Evolutionary conservation across 2,329 filamentous ascomycete genomes (phyloP).

Genomic region (Sclerotinia trifoliorum): DNA sequence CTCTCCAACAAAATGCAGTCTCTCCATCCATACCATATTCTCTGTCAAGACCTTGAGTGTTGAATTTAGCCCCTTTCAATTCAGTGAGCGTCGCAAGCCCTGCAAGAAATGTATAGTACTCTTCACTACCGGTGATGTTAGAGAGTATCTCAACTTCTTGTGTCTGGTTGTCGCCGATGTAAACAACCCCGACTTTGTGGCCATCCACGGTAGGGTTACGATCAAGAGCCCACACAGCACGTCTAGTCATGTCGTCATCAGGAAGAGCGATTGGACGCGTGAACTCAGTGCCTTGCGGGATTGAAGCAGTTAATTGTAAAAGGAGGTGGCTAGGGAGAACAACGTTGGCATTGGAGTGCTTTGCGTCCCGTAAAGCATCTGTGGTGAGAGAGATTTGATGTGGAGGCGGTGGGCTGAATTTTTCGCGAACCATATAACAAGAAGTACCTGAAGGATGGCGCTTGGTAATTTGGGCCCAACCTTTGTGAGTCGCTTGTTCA

Average conservation of each 20-base stretch:
- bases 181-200: slow-evolving; percentile 93
- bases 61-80: slow-evolving; percentile 81
- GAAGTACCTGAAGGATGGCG: slow-evolving; percentile 69
- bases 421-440: slow-evolving; percentile 52
- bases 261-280: slow-evolving; percentile 75
- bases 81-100: slow-evolving; percentile 78
- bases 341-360: slow-evolving; percentile 54
- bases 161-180: slow-evolving; percentile 84
- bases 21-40: slow-evolving; percentile 77
- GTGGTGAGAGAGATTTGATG: slow-evolving; percentile 53
- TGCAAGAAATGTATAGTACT: slow-evolving; percentile 83
- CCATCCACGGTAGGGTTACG: slow-evolving; percentile 86
- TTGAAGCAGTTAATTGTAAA: slow-evolving; percentile 65
- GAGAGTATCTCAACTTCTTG: slow-evolving; percentile 80
- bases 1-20: slow-evolving; percentile 90
- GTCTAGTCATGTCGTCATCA: slow-evolving; percentile 50
- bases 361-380: slow-evolving; percentile 51
- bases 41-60: slow-evolving; percentile 86
- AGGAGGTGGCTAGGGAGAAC: slow-evolving; percentile 73
- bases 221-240: slow-evolving; percentile 81
- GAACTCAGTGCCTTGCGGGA: slow-evolving; percentile 55
- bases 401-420: slow-evolving; percentile 56
- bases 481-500: slow-evolving; percentile 65
- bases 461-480: slow-evolving; percentile 69
- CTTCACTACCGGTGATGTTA: slow-evolving; percentile 81